phyloP scores from a whole-genome alignment of 805 yeast genomes.

The Candida lessepsii region DNA sequence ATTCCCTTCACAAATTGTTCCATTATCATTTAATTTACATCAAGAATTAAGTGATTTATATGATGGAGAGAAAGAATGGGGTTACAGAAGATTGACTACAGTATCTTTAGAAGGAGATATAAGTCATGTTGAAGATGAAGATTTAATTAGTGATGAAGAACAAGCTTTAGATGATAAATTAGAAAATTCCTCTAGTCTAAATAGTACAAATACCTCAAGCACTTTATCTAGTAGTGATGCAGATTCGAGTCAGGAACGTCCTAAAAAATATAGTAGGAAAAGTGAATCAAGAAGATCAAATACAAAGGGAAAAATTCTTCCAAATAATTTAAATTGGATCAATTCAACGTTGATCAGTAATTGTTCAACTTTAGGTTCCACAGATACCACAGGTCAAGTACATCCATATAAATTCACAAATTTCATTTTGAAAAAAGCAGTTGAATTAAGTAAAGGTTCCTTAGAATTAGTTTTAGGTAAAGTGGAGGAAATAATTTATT shows the following conservation, averaged over 20 bases:
- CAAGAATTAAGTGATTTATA: conserved; percentile 75
- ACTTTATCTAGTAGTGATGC: conserved; percentile 5
- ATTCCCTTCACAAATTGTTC: conserved; percentile 91
- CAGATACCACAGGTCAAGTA: conserved; percentile 91
- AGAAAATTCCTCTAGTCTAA: conserved; percentile 18
- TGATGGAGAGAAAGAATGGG: conserved; percentile 89
- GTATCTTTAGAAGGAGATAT: conserved; percentile 86
- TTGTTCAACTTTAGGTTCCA: conserved; percentile 81
- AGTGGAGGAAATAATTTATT: conserved; percentile 64
- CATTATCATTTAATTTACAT: conserved; percentile 81
- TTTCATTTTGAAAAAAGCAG: conserved; percentile 72
- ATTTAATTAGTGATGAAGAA: conserved; percentile 21
- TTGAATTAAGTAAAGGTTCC: conserved; percentile 63
- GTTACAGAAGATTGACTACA: conserved; percentile 84
- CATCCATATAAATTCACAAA: conserved; percentile 95
- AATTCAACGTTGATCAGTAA: conserved; percentile 58
- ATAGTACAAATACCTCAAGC: conserved; percentile 8
- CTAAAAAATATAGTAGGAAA: conserved; percentile 40
- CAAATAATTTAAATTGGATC: conserved; percentile 77
- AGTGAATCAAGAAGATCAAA: conserved; percentile 9
- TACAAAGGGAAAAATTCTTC: conserved; percentile 28
- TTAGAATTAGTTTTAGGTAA: conserved; percentile 86
- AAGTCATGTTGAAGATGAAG: conserved; percentile 26
- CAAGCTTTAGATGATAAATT: conserved; percentile 19
- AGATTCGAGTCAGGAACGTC: conserved; percentile 21